These are phyloP conservation scores for Tylopilus balloui DNA, from an alignment of 768 basidiomycete genomes.

Conservation along the genomic window DNA sequence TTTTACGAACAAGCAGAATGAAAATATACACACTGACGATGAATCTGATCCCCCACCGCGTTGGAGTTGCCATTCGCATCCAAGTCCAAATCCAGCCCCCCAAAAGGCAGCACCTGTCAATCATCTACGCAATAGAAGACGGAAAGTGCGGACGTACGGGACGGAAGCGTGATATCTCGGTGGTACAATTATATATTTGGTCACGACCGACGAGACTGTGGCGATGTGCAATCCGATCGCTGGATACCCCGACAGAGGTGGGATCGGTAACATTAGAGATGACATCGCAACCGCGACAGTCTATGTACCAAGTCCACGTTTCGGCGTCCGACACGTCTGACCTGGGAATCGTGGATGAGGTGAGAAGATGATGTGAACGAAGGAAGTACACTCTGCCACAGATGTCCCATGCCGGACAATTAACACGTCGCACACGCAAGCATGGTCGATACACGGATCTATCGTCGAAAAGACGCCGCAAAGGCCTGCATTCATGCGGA, in stretches of 20 bases:
- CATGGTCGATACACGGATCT: slow-evolving; percentile 51
- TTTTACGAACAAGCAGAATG: background rate
- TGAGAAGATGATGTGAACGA: background rate
- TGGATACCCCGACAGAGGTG: slow-evolving; percentile 43
- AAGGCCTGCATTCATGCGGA: slow-evolving; percentile 55
- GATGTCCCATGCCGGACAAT: slow-evolving; percentile 24
- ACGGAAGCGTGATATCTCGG: slow-evolving; percentile 21
- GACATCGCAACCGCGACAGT: too few species aligned
- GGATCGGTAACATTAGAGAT: slow-evolving; percentile 39
- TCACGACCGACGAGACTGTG: slow-evolving; percentile 42
- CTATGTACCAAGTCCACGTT: too few species aligned
- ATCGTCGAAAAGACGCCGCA: slow-evolving; percentile 62
- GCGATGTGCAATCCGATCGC: slow-evolving; percentile 50
- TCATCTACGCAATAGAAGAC: background rate
- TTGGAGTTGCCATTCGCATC: slow-evolving; percentile 20
- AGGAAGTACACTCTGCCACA: slow-evolving; percentile 20
- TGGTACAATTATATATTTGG: slow-evolving; percentile 32
- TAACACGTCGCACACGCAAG: background rate
- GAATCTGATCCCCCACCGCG: slow-evolving; percentile 22
- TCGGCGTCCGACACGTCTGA: too few species aligned
- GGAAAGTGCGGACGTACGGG: slow-evolving; percentile 13
- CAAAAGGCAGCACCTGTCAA: background rate
- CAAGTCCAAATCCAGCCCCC: too few species aligned
- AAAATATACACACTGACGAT: background rate
- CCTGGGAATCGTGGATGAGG: too few species aligned